phyloP scores from a whole-genome alignment of 2,329 filamentous ascomycete genomes.

The Colletotrichum destructivum region DNA sequence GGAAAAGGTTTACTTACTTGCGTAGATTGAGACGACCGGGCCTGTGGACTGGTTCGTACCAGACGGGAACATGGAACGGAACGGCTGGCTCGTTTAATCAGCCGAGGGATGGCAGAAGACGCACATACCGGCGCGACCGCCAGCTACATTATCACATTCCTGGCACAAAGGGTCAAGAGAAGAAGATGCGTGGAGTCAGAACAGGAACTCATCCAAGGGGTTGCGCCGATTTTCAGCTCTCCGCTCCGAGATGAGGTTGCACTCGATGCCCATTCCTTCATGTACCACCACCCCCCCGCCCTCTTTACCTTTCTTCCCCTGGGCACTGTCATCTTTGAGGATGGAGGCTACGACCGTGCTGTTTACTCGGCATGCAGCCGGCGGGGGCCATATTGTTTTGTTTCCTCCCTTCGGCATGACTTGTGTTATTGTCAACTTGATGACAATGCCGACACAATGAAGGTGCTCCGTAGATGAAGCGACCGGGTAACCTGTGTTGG shows the following conservation, averaged over 20 bases:
- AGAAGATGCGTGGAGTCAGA: neutral
- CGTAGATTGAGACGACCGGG: slow-evolving; percentile 1
- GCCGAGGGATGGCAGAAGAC: slow-evolving; percentile 31
- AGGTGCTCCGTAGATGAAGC: neutral
- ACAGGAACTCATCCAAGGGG: neutral
- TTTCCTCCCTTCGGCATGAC: slow-evolving; percentile 24
- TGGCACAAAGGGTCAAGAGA: neutral
- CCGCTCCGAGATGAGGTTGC: neutral
- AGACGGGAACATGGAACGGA: slow-evolving; percentile 16
- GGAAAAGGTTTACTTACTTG: slow-evolving; percentile 17
- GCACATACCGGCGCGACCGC: slow-evolving; percentile 29
- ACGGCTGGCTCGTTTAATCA: slow-evolving; percentile 15
- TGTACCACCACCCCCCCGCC: neutral
- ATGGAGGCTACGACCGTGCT: neutral
- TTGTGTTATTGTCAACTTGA: slow-evolving; percentile 11
- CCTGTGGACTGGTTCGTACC: slow-evolving; percentile 20
- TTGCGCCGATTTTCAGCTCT: neutral
- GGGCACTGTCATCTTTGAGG: neutral
- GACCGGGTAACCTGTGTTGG: neutral
- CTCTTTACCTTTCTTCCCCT: neutral
- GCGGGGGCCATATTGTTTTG: slow-evolving; percentile 17
- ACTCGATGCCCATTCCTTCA: neutral
- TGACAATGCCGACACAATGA: neutral
- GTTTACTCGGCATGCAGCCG: slow-evolving; percentile 1
- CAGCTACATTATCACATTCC: slow-evolving; percentile 39